A percentile compares a stretch with the other conserved stretches of the same genome.
phyloP scores from a whole-genome alignment of 2,329 filamentous ascomycete species.

The Aspergillus melleus region DNA sequence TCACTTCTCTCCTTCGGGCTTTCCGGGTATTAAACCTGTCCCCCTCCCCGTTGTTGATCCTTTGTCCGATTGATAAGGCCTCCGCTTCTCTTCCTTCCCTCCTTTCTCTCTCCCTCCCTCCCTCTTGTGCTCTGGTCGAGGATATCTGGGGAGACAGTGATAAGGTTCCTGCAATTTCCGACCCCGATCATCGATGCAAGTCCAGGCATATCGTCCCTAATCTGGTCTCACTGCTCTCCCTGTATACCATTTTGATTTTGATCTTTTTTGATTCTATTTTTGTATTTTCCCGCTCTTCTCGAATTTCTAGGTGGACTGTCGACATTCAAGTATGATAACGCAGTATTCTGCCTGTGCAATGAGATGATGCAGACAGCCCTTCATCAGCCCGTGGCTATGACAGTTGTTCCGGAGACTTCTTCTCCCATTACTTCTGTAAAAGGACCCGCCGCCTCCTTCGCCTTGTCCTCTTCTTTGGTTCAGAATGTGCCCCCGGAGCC shows the following conservation, averaged over 20 bases:
- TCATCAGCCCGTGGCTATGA: slow-evolving; percentile 34
- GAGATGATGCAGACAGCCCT: slow-evolving; percentile 38
- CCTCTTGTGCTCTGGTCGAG: not conserved
- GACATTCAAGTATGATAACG: slow-evolving; percentile 29
- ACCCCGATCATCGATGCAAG: slow-evolving; percentile 14
- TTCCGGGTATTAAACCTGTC: not conserved
- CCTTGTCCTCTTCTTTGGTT: slow-evolving; percentile 8
- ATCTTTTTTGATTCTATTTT: not conserved
- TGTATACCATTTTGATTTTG: not conserved
- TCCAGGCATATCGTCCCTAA: slow-evolving; percentile 8
- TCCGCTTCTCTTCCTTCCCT: not conserved
- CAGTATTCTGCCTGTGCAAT: slow-evolving; percentile 24
- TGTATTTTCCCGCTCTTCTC: not conserved
- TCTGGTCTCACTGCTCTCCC: not conserved
- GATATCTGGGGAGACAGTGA: not conserved
- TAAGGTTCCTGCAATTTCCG: not conserved
- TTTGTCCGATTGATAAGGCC: not conserved
- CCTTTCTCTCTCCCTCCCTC: not conserved
- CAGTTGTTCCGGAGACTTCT: slow-evolving; percentile 27
- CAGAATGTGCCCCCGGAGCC: slow-evolving; percentile 15
- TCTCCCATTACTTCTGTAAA: slow-evolving; percentile 24
- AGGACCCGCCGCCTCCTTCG: slow-evolving; percentile 13
- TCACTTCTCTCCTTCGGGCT: not conserved
- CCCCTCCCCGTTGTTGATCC: not conserved
- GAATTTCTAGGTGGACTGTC: not conserved